Percentiles rank a stretch among this genome's conserved stretches.
phyloP scores from a whole-genome alignment of 257 asterid genomes.

The Petunia secreta region DNA sequence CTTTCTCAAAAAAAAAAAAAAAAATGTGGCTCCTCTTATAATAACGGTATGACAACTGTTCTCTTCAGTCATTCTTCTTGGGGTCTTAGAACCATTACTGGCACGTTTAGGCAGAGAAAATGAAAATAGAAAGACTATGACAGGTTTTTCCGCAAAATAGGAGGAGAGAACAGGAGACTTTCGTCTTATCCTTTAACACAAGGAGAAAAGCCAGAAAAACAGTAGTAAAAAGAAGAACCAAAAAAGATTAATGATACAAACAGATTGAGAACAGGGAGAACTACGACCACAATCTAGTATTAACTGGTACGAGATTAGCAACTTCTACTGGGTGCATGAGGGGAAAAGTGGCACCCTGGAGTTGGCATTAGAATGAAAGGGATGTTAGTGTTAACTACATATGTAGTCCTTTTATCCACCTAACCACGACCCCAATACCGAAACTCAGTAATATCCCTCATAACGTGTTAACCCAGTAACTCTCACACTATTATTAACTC shows the following conservation, averaged over 20 bases:
- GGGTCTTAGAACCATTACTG: background rate
- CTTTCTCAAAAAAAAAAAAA: too few relatives aligned
- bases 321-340: background rate
- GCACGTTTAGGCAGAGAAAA: constrained; percentile 3
- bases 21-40: background rate
- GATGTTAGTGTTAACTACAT: background rate
- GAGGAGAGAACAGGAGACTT: background rate
- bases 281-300: background rate
- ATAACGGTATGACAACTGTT: background rate
- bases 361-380: background rate
- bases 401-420: constrained; percentile 14
- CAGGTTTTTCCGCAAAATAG: background rate
- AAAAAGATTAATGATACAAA: background rate
- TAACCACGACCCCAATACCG: background rate
- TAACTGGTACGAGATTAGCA: background rate
- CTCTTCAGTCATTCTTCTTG: background rate
- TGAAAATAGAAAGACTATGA: background rate
- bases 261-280: background rate
- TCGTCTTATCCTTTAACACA: background rate
- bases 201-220: background rate
- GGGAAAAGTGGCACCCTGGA: background rate
- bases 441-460: background rate
- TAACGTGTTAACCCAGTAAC: background rate
- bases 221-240: background rate
- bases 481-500: background rate